phyloP scores from a whole-genome alignment of 345 rosid genomes.

The Murraya paniculata region DNA sequence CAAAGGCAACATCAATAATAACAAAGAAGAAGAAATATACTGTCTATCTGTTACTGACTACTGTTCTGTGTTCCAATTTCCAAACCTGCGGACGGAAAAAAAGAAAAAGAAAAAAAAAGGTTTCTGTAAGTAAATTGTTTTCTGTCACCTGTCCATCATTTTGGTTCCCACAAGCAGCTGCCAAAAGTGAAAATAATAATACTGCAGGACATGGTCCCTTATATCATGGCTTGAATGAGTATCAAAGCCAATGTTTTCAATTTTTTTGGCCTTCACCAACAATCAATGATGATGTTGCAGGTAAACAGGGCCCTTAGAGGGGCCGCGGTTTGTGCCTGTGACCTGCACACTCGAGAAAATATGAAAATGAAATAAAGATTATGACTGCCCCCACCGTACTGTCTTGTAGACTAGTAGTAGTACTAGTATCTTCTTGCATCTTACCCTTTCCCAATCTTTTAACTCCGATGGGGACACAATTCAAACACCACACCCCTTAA shows the following conservation, averaged over 20 bases:
- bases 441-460: background rate
- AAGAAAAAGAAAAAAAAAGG: too few species aligned
- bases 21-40: too few species aligned
- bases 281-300: slow-evolving; percentile 18
- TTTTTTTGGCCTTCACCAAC: background rate
- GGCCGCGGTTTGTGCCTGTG: background rate
- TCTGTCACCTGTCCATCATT: background rate
- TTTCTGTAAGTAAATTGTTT: background rate
- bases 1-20: background rate
- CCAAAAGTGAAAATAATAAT: background rate
- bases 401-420: too few species aligned
- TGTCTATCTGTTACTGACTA: too few species aligned
- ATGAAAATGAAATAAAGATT: slow-evolving; percentile 7
- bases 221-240: background rate
- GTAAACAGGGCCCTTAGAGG: background rate
- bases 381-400: background rate
- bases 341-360: background rate
- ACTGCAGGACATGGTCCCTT: background rate
- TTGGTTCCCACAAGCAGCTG: background rate
- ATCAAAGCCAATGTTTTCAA: background rate
- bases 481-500: background rate
- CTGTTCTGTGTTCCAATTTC: too few species aligned
- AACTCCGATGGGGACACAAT: slow-evolving; percentile 3
- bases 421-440: background rate
- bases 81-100: too few species aligned